phyloP scores from a whole-genome alignment of 2,329 filamentous ascomycete species.

The Calonectria hongkongensis region DNA sequence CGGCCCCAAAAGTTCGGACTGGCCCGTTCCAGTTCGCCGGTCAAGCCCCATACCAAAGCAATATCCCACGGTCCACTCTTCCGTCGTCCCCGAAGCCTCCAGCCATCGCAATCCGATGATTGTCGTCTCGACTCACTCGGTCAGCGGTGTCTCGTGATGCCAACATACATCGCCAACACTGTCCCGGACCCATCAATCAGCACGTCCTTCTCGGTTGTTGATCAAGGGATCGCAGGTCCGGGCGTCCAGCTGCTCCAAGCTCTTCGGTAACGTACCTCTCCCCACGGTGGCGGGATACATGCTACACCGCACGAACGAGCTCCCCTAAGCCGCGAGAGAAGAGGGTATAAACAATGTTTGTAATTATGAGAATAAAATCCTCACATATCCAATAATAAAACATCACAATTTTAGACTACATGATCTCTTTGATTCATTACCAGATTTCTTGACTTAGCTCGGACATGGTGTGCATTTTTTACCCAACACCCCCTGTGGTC shows the following conservation, averaged over 20 bases:
- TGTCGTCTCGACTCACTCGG: constrained; percentile 4
- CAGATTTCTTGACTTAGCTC: no score
- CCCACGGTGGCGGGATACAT: neutral
- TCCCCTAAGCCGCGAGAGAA: no score
- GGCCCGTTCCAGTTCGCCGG: constrained; percentile 24
- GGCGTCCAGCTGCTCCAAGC: constrained; percentile 38
- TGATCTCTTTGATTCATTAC: no score
- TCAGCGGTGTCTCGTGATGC: neutral
- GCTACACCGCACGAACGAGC: no score
- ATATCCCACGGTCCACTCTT: constrained; percentile 28
- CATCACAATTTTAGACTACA: no score
- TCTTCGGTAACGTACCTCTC: neutral
- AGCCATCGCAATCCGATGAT: constrained; percentile 2
- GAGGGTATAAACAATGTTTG: no score
- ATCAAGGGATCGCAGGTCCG: constrained; percentile 21
- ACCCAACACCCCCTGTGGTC: constrained; percentile 18
- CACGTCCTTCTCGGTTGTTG: neutral
- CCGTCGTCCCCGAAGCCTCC: neutral
- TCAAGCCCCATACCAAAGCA: constrained; percentile 30
- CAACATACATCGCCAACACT: neutral
- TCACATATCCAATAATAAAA: no score
- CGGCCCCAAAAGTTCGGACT: constrained; percentile 26
- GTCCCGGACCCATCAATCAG: neutral
- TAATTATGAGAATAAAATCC: no score
- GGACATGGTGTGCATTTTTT: neutral